phyloP scores from a whole-genome alignment of 2,329 filamentous ascomycete genomes.

The Alternaria burnsii region DNA sequence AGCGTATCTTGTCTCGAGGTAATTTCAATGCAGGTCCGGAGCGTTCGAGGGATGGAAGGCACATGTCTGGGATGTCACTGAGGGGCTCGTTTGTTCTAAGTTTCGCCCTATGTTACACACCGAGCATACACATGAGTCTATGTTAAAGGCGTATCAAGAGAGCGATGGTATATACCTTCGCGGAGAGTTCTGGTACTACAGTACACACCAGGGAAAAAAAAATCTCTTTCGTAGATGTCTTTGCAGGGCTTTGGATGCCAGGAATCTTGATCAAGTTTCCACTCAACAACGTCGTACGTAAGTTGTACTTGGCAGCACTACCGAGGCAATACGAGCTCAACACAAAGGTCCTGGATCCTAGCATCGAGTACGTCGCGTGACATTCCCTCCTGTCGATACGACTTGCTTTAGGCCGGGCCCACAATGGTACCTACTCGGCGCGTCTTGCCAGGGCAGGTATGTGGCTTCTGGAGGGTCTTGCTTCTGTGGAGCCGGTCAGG shows the following conservation, averaged over 20 bases:
- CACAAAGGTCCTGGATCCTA: neutral
- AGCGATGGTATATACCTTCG: too few relatives aligned
- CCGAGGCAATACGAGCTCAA: constrained; percentile 1
- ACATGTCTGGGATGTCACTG: neutral
- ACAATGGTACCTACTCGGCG: constrained; percentile 5
- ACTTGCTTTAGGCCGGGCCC: neutral
- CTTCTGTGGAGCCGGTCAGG: constrained; percentile 8
- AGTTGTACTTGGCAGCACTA: neutral
- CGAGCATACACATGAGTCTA: neutral
- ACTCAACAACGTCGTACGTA: neutral
- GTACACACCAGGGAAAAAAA: too few relatives aligned
- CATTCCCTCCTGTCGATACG: neutral
- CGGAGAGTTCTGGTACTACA: too few relatives aligned
- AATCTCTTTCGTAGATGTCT: neutral
- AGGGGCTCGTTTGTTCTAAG: neutral
- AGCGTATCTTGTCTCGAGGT: neutral
- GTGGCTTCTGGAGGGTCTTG: neutral
- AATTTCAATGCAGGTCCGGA: neutral
- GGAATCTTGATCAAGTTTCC: neutral
- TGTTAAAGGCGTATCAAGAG: neutral
- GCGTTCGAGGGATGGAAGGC: neutral
- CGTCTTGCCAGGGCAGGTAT: constrained; percentile 1
- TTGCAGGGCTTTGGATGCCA: neutral
- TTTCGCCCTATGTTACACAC: neutral
- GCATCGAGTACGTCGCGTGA: constrained; percentile 2